Conservation (phyloP, 78 protist genomes). For the Pigoraptor vietnamica region DNA sequence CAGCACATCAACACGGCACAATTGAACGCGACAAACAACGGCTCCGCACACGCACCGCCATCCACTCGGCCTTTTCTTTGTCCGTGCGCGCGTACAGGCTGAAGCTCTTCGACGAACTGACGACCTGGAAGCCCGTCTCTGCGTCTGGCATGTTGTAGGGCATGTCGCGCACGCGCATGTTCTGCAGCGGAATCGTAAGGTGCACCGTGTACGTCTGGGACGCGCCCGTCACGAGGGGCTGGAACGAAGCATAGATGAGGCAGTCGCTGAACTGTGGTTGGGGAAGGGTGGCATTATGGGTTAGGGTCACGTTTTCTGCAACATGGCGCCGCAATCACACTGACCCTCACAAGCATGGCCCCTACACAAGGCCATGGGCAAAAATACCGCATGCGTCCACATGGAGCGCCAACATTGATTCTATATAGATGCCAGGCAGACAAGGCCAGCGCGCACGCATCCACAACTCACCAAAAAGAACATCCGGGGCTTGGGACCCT, state of each 20-base stretch:
- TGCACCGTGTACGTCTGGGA: not conserved
- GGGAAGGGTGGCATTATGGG: no score
- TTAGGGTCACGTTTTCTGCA: no score
- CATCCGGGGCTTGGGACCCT: not conserved
- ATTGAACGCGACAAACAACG: no score
- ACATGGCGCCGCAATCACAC: no score
- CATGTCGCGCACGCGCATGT: not conserved
- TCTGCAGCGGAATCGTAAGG: not conserved
- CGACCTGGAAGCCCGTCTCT: not conserved
- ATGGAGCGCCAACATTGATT: no score
- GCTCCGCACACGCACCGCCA: not conserved
- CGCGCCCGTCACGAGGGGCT: not conserved
- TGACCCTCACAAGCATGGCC: no score
- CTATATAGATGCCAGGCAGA: no score
- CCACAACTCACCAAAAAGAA: not conserved
- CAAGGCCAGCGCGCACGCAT: no score
- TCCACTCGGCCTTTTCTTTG: not conserved
- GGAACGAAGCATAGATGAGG: not conserved
- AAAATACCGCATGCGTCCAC: no score
- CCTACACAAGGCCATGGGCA: no score
- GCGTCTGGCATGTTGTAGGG: not conserved
- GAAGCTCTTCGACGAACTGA: not conserved
- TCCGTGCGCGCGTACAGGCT: not conserved
- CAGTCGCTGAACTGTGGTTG: not conserved
- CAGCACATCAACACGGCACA: no score